Base-by-base conservation (phyloP, 2,329 filamentous ascomycete species). In the Apiospora sp. region DNA sequence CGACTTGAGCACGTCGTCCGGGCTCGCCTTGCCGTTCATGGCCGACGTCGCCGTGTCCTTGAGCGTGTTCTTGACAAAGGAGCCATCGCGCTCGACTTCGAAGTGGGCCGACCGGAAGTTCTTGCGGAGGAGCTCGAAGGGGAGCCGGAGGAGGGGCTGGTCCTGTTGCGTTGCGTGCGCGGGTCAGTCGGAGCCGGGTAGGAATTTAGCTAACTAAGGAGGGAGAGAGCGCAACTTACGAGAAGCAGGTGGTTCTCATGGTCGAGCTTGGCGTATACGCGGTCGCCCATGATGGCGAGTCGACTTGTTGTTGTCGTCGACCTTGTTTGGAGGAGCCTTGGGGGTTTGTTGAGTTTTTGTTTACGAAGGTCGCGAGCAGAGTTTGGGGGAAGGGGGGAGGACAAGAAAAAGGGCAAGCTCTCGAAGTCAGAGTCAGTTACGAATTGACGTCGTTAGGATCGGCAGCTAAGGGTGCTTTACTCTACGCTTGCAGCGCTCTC, bases 101-200 rank as follows among this genome's bases (percentile, higher is more conserved):
- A 92, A 91, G 81, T 95, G 93, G 61, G 93, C 93, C 4, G 92
- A 91, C 79, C 97, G 96, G 84, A 98, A 97, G 84, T 97, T 98
- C 82, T 96, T 96, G 72, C 95, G 93, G 30, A 97, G 92, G 72
- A 98, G 92, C 81, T 98, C 96, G 83, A 96, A 93, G 24, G 96
- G 96, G 30, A 98, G 91, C 46, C 95, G 94, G 76, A 99, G 91
- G 76, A 98, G 93, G 4, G 96, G 93, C 89, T 98, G 96, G 80
- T 99, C 96, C 95, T 96, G 76, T 30, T 73, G 22, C 22, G 19
- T 48, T 30, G 10, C 12, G 24, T 4, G 41, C 14, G 41, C 13
- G 71, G 70, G 72, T 61, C 51, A 71, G 49, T 22, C 13, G 37
- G 10, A 58, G 22, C 44, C 51, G 41, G 22, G 68, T 61, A 61